Percentiles rank a stretch among this genome's conserved stretches.
Evolutionary conservation across 768 basidiomycete species (phyloP).

Genomic region (Pisolithus marmoratus): DNA sequence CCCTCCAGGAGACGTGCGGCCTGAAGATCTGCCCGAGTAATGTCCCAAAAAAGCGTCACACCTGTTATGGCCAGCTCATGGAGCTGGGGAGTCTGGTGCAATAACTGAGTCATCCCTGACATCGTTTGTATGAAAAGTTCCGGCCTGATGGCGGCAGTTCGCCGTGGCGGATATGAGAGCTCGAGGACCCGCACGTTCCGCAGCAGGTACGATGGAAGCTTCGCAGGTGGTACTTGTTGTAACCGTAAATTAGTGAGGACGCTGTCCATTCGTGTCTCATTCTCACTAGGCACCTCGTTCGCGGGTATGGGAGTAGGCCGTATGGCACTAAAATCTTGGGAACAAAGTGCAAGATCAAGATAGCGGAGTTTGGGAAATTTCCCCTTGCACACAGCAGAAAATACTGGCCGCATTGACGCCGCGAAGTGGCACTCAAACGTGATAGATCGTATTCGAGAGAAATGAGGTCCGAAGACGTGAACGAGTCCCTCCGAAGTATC

Average conservation of each 20-base stretch:
- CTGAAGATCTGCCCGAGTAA: constrained; percentile 10
- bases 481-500: constrained; percentile 22
- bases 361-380: constrained; percentile 21
- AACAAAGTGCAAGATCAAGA: constrained; percentile 24
- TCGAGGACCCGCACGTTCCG: constrained; percentile 37
- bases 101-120: constrained; percentile 34
- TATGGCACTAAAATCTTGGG: constrained; percentile 21
- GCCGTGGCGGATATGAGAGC: constrained; percentile 34
- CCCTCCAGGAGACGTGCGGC: constrained; percentile 4
- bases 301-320: constrained; percentile 20
- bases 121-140: constrained; percentile 33
- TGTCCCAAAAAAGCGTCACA: constrained; percentile 38
- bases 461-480: constrained; percentile 13
- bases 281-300: constrained; percentile 12
- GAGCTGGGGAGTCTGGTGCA: constrained; percentile 34
- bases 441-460: constrained; percentile 28
- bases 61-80: constrained; percentile 39
- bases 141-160: constrained; percentile 10
- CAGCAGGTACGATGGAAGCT: constrained; percentile 33
- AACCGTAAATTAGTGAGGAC: constrained; percentile 33
- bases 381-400: constrained; percentile 15
- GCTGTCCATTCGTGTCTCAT: constrained; percentile 1
- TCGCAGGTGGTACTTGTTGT: constrained; percentile 36
- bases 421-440: constrained; percentile 28
- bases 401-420: constrained; percentile 24